Evolutionary conservation across 2,329 filamentous ascomycete genomes (phyloP).

Genomic region (Pestalotiopsis sp.): DNA sequence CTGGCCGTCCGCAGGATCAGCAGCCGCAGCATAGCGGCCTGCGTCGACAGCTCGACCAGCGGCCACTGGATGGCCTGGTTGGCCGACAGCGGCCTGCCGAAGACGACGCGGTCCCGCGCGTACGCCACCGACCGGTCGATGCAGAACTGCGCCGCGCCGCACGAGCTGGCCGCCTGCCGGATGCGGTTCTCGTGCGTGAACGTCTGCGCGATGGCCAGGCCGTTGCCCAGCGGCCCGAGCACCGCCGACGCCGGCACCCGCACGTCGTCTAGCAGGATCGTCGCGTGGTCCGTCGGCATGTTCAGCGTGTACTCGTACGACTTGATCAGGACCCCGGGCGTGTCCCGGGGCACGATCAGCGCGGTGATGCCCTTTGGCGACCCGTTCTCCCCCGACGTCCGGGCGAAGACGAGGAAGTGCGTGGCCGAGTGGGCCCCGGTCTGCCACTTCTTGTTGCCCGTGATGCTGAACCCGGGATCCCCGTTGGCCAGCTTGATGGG

Average conservation of each 20-base stretch:
- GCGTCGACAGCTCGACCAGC: constrained; percentile 63
- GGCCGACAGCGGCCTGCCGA: constrained; percentile 56
- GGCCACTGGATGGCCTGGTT: constrained; percentile 69
- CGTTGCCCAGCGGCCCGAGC: constrained; percentile 54
- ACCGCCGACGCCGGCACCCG: constrained; percentile 55
- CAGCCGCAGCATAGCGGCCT: constrained; percentile 63
- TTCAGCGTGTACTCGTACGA: constrained; percentile 69
- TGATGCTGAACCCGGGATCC: constrained; percentile 52
- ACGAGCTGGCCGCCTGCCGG: constrained; percentile 63
- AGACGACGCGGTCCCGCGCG: constrained; percentile 55
- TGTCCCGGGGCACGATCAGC: constrained; percentile 58
- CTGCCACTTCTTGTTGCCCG: constrained; percentile 67
- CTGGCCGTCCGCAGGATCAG: constrained; percentile 63
- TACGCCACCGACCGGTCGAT: constrained; percentile 59
- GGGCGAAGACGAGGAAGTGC: constrained; percentile 64
- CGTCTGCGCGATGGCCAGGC: constrained; percentile 63
- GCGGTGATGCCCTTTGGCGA: constrained; percentile 60
- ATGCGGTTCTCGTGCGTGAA: constrained; percentile 70
- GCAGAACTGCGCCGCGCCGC: constrained; percentile 63
- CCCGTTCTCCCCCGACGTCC: constrained; percentile 56
- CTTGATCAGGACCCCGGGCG: constrained; percentile 54
- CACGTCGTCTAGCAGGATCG: constrained; percentile 58
- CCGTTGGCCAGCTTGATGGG: constrained; percentile 43
- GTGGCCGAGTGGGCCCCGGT: constrained; percentile 64
- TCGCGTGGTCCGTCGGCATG: constrained; percentile 69